Evolutionary conservation across 257 asterid genomes (phyloP).

Genomic region (Solanum ahanhuiri): DNA sequence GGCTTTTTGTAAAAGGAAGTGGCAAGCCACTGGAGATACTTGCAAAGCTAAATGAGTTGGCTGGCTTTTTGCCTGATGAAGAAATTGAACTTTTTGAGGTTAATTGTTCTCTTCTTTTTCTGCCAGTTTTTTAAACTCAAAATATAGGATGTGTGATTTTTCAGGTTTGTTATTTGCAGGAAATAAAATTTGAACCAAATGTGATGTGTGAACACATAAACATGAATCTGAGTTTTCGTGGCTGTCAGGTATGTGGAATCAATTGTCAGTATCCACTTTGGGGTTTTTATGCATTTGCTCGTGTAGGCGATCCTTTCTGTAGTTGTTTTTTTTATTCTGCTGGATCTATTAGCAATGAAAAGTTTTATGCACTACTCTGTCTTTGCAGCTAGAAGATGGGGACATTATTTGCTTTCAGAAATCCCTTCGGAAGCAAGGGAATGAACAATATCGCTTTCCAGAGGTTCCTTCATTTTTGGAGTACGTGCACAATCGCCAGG

Average conservation of each 20-base stretch:
- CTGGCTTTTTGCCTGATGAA: constrained; percentile 62
- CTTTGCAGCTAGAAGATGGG: constrained; percentile 68
- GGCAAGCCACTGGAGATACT: constrained; percentile 58
- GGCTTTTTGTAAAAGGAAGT: constrained; percentile 54
- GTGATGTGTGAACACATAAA: constrained; percentile 73
- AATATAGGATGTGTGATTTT: neutral
- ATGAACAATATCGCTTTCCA: constrained; percentile 48
- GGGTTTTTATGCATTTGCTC: neutral
- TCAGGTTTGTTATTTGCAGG: constrained; percentile 27
- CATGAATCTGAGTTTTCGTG: constrained; percentile 42
- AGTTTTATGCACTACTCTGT: constrained; percentile 2
- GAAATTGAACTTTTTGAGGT: constrained; percentile 83
- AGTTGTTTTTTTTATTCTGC: neutral
- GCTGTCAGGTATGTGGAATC: constrained; percentile 39
- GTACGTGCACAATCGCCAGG: constrained; percentile 77
- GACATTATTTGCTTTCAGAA: constrained; percentile 74
- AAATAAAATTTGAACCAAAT: constrained; percentile 68
- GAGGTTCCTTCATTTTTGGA: constrained; percentile 65
- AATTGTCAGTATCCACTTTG: neutral
- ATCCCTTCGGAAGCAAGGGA: constrained; percentile 30
- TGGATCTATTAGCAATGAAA: neutral
- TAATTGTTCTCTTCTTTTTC: neutral
- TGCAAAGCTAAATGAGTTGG: constrained; percentile 55
- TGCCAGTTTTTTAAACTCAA: neutral
- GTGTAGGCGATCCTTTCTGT: neutral